phyloP scores from a whole-genome alignment of 2,329 filamentous ascomycete species.

The Zymoseptoria tritici region DNA sequence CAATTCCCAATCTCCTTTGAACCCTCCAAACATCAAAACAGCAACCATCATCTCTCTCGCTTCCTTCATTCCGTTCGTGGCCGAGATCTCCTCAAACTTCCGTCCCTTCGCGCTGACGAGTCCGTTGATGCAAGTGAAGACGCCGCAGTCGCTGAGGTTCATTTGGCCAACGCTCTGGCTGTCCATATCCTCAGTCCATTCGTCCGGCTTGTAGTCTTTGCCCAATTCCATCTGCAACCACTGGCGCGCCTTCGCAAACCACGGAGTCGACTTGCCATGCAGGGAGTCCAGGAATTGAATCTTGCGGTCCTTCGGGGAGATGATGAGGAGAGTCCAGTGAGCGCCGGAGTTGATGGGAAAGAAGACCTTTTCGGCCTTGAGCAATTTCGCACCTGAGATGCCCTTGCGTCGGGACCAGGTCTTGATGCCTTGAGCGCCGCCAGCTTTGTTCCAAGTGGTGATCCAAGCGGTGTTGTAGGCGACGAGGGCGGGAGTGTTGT shows the following conservation, averaged over 20 bases:
- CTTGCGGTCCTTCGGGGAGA: constrained; percentile 53
- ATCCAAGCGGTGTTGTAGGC: constrained; percentile 62
- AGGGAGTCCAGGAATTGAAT: constrained; percentile 67
- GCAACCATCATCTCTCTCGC: constrained; percentile 51
- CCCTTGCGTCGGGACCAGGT: constrained; percentile 53
- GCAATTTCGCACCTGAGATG: constrained; percentile 53
- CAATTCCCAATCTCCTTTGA: constrained; percentile 48
- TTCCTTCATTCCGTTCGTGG: constrained; percentile 16
- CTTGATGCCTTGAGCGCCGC: constrained; percentile 43
- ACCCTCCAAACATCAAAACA: constrained; percentile 60
- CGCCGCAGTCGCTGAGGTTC: constrained; percentile 69
- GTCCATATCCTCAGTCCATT: constrained; percentile 51
- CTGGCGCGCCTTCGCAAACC: constrained; percentile 28
- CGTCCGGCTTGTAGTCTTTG: constrained; percentile 46
- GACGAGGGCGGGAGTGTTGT: constrained; percentile 51
- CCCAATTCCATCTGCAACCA: constrained; percentile 55
- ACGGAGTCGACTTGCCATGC: constrained; percentile 33
- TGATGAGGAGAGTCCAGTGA: constrained; percentile 67
- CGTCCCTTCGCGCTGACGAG: constrained; percentile 54
- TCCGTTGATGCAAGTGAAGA: constrained; percentile 67
- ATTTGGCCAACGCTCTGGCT: constrained; percentile 50
- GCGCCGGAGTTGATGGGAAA: constrained; percentile 54
- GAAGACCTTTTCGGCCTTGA: constrained; percentile 60
- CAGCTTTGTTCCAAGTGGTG: constrained; percentile 45
- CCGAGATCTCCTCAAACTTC: constrained; percentile 30